phyloP scores from a whole-genome alignment of 345 rosid species.

The Garcia nutans region DNA sequence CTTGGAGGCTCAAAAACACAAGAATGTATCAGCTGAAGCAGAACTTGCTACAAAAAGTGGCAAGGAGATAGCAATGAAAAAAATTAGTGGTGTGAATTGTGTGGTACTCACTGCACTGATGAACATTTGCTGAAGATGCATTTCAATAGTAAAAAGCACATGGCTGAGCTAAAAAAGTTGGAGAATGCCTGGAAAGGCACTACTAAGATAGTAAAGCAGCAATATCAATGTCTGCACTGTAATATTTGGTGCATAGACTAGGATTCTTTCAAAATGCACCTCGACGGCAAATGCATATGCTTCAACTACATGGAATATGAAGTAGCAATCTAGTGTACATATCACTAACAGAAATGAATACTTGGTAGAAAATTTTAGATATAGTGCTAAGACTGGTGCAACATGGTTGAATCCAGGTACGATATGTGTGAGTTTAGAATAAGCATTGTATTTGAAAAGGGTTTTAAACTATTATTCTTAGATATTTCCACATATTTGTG shows the following conservation, averaged over 20 bases:
- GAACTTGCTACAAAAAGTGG: not conserved
- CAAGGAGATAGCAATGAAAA: not conserved
- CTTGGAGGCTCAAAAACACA: slow-evolving; percentile 23
- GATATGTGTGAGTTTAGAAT: not conserved
- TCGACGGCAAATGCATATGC: slow-evolving; percentile 17
- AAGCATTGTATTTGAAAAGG: not conserved
- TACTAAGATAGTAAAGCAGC: not conserved
- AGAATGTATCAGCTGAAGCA: not conserved
- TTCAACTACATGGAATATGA: not conserved
- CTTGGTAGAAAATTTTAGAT: no score
- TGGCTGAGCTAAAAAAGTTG: slow-evolving; percentile 6
- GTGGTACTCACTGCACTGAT: not conserved
- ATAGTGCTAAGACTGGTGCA: no score
- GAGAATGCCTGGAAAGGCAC: not conserved
- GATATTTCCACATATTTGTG: not conserved
- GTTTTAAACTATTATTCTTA: not conserved
- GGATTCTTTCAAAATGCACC: slow-evolving; percentile 15
- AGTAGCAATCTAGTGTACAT: no score
- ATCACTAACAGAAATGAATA: no score
- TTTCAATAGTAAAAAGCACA: slow-evolving; percentile 11
- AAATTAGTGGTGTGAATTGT: not conserved
- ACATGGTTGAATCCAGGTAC: not conserved
- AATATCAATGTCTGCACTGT: slow-evolving; percentile 13
- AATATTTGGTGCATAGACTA: slow-evolving; percentile 22
- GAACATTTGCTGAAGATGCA: slow-evolving; percentile 14